Conservation (phyloP, 306 rosid species). For the Heteromeles arbutifolia region DNA sequence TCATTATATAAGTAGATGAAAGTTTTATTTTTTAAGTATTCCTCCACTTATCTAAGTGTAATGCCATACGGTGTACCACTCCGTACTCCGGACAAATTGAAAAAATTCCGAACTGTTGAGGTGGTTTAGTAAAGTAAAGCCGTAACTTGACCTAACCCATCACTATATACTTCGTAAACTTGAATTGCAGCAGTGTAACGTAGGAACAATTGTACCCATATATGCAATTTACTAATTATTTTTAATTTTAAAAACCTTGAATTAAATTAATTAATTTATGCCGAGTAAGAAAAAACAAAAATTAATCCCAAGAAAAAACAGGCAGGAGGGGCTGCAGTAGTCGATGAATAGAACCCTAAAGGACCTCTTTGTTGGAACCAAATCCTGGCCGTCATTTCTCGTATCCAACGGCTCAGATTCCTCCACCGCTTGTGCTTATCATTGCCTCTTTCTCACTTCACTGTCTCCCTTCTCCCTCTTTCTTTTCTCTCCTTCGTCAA, state of each 20-base stretch:
- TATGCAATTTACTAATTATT: not conserved
- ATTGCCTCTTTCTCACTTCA: constrained; percentile 35
- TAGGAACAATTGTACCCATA: not conserved
- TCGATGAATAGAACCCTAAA: constrained; percentile 60
- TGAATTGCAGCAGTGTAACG: not conserved
- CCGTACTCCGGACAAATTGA: fast-evolving
- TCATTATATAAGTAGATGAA: too few relatives aligned
- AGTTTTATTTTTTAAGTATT: too few relatives aligned
- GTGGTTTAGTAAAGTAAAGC: constrained; percentile 1
- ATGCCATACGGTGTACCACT: too few relatives aligned
- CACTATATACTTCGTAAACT: not conserved
- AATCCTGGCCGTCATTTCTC: constrained; percentile 26
- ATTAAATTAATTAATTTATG: not conserved
- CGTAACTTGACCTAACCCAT: too few relatives aligned
- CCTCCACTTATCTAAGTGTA: too few relatives aligned
- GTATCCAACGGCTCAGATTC: constrained; percentile 36
- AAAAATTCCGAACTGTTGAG: not conserved
- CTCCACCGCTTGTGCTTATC: constrained; percentile 51
- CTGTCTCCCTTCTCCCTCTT: constrained; percentile 22
- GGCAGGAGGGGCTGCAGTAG: constrained; percentile 4
- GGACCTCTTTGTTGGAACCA: constrained; percentile 29
- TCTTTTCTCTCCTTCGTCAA: not conserved
- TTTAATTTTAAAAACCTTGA: not conserved
- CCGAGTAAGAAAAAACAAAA: not conserved
- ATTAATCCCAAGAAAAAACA: not conserved